A percentile compares a stretch with the other conserved stretches of the same genome.
Evolutionary conservation across 2,329 filamentous ascomycete genomes (phyloP).

Genomic region (Pestalotiopsis sp.): DNA sequence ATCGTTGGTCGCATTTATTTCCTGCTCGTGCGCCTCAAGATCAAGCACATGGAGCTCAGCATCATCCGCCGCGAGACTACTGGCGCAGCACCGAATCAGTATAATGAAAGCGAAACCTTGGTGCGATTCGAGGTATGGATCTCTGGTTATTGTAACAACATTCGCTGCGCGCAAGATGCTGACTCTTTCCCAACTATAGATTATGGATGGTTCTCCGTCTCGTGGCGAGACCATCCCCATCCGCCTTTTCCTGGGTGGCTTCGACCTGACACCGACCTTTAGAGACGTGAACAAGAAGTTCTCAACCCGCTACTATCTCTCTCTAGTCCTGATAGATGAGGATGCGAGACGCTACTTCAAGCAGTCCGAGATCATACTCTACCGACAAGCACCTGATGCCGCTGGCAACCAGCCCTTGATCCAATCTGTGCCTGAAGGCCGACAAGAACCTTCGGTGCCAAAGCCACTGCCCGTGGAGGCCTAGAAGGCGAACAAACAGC

Average conservation of each 20-base stretch:
- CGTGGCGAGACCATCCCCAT: conserved; percentile 95
- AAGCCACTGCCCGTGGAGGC: conserved; percentile 27
- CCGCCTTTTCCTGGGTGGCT: conserved; percentile 92
- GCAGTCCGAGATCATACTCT: conserved; percentile 97
- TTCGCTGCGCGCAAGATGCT: neutral
- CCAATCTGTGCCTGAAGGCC: conserved; percentile 38
- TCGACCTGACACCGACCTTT: conserved; percentile 97
- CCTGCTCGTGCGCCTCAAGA: conserved; percentile 93
- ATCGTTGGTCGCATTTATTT: conserved; percentile 99
- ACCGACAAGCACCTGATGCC: conserved; percentile 74
- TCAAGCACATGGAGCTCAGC: conserved; percentile 99
- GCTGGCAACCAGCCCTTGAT: conserved; percentile 50
- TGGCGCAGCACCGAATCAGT: conserved; percentile 95
- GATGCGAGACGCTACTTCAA: conserved; percentile 98
- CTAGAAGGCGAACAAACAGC: conserved; percentile 11
- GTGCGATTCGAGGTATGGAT: conserved; percentile 84
- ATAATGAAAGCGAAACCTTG: conserved; percentile 98
- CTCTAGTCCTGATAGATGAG: conserved; percentile 93
- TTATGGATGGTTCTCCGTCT: conserved; percentile 99
- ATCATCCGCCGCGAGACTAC: conserved; percentile 98
- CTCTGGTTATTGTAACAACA: neutral
- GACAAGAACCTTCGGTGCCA: conserved; percentile 25
- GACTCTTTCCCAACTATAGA: conserved; percentile 50
- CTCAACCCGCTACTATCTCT: conserved; percentile 96
- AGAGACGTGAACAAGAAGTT: conserved; percentile 99